Evolutionary conservation across 2,329 filamentous ascomycete genomes (phyloP).

Genomic region (Cladobotryum protrusum): DNA sequence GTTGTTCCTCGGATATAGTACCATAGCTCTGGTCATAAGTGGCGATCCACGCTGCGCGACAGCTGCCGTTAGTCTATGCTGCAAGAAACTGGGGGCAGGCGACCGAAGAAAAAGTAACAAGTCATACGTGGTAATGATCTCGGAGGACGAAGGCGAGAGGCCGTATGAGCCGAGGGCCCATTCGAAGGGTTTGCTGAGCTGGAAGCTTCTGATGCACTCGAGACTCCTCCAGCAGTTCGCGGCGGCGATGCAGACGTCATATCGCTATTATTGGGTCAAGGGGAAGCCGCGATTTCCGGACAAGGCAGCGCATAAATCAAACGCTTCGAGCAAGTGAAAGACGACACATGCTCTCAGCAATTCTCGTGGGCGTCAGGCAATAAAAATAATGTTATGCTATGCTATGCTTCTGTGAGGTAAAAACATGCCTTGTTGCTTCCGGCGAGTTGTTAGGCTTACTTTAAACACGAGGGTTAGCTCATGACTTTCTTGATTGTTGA

Average conservation of each 20-base stretch:
- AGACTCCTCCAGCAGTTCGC: constrained; percentile 10
- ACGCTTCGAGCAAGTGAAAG: not conserved
- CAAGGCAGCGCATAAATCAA: constrained; percentile 2
- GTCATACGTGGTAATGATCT: constrained; percentile 25
- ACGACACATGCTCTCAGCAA: not conserved
- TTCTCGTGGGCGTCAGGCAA: not conserved
- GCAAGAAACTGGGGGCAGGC: not conserved
- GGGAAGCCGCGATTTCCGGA: no score
- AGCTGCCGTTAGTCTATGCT: not conserved
- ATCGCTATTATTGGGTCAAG: not conserved
- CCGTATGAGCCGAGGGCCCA: constrained; percentile 12
- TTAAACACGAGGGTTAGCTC: not conserved
- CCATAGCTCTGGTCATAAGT: constrained; percentile 40
- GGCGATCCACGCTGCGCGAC: constrained; percentile 41
- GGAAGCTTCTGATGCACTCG: constrained; percentile 11
- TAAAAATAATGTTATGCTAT: no score
- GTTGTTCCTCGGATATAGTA: constrained; percentile 31
- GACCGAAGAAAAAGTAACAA: not conserved
- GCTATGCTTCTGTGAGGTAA: no score
- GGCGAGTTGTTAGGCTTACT: no score
- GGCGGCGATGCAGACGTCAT: constrained; percentile 13
- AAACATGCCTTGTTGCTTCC: no score
- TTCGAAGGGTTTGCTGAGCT: constrained; percentile 10
- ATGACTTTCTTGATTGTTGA: not conserved
- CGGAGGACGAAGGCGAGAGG: constrained; percentile 19